These are phyloP conservation scores for Fusarium keratoplasticum DNA, from an alignment of 2,329 filamentous ascomycete species.

Conservation along the genomic window DNA sequence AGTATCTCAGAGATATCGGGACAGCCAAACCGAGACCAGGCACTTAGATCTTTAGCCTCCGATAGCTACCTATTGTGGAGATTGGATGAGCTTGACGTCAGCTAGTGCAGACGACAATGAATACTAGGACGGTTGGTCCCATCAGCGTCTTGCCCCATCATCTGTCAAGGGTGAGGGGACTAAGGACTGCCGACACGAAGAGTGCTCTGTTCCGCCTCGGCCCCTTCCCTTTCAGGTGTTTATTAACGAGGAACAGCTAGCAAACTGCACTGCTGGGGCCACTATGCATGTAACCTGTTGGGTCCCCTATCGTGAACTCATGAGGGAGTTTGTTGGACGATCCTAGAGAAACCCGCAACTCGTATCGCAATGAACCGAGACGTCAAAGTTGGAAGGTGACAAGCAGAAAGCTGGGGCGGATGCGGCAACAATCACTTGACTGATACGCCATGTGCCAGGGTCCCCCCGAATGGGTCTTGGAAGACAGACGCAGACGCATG, in stretches of 20 bases:
- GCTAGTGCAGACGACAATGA: background rate
- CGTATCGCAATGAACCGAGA: conserved; percentile 28
- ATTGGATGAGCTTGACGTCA: conserved; percentile 13
- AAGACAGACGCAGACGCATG: conserved; percentile 29
- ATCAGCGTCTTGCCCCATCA: conserved; percentile 22
- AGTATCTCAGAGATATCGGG: background rate
- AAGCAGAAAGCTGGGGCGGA: conserved; percentile 21
- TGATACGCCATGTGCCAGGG: conserved; percentile 44
- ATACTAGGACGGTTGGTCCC: conserved; percentile 10
- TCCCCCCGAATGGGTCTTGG: conserved; percentile 26
- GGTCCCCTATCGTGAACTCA: conserved; percentile 18
- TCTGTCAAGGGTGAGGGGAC: conserved; percentile 13
- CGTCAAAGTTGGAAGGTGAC: conserved; percentile 34
- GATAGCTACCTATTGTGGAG: conserved; percentile 2
- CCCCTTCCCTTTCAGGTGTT: conserved; percentile 28
- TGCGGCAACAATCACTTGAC: conserved; percentile 48
- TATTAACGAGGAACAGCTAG: background rate
- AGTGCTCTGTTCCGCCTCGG: conserved; percentile 19
- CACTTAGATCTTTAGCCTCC: background rate
- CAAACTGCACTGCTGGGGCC: conserved; percentile 16
- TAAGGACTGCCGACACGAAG: conserved; percentile 8
- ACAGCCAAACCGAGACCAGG: background rate
- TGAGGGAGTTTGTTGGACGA: conserved; percentile 23
- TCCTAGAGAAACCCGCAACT: conserved; percentile 30
- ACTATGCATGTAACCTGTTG: conserved; percentile 43